A percentile compares a stretch with the other conserved stretches of the same genome.
These are phyloP conservation scores for Petrea volubilis DNA, from an alignment of 257 asterid genomes.

Conservation along the genomic window DNA sequence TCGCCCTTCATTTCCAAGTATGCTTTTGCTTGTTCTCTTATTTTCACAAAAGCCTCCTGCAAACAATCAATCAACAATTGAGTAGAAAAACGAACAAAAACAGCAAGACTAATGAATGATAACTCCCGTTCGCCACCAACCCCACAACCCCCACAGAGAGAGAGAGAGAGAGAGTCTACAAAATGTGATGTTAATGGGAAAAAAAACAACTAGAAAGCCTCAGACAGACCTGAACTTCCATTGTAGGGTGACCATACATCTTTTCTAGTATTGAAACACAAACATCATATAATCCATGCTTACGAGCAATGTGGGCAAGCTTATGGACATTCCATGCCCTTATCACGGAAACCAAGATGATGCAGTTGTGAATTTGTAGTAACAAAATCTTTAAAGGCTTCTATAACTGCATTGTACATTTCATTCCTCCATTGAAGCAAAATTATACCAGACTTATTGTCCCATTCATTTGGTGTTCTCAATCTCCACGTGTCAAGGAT, in stretches of 20 bases:
- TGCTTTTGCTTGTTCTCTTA: slow-evolving; percentile 98
- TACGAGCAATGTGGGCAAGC: slow-evolving; percentile 95
- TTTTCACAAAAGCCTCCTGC: slow-evolving; percentile 98
- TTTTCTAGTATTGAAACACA: slow-evolving; percentile 93
- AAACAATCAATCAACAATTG: slow-evolving; percentile 17
- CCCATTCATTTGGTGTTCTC: slow-evolving; percentile 99
- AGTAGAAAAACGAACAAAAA: slow-evolving; percentile 2
- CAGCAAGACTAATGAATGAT: slow-evolving; percentile 12
- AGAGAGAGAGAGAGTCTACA: neutral
- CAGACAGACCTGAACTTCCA: slow-evolving; percentile 93
- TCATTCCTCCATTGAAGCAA: slow-evolving; percentile 99
- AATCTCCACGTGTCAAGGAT: slow-evolving; percentile 99
- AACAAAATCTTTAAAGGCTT: slow-evolving; percentile 87
- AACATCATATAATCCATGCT: slow-evolving; percentile 89
- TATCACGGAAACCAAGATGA: slow-evolving; percentile 98
- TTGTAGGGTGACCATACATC: slow-evolving; percentile 98
- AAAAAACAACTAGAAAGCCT: slow-evolving; percentile 10
- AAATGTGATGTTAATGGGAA: neutral
- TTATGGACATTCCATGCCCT: slow-evolving; percentile 99
- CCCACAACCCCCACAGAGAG: neutral
- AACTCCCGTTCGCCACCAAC: slow-evolving; percentile 15
- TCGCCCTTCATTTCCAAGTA: slow-evolving; percentile 98
- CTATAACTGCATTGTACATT: slow-evolving; percentile 92
- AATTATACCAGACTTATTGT: slow-evolving; percentile 95
- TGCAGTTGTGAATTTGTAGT: slow-evolving; percentile 84